These are phyloP conservation scores for Diplodia mutila DNA, from an alignment of 2,329 filamentous ascomycete genomes.

Conservation along the genomic window DNA sequence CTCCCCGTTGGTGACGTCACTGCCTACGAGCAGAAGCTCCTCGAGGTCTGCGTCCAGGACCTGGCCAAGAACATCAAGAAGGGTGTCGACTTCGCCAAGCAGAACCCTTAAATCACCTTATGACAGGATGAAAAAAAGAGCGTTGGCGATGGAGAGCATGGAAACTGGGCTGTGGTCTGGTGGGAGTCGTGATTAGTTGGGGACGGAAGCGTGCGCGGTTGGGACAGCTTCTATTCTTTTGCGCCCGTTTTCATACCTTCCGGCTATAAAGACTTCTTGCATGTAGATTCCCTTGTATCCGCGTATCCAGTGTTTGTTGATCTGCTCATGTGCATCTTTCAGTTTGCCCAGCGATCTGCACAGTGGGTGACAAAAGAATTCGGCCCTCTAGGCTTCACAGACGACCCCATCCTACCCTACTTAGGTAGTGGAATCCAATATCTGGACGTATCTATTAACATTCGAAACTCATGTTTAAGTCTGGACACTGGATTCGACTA, in stretches of 20 bases:
- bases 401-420: no score
- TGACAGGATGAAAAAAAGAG: not conserved
- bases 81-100: slow-evolving; percentile 71
- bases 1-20: slow-evolving; percentile 83
- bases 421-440: no score
- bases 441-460: no score
- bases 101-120: slow-evolving; percentile 51
- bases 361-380: no score
- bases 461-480: no score
- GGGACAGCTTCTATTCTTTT: slow-evolving; percentile 8
- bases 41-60: slow-evolving; percentile 82
- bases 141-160: not conserved
- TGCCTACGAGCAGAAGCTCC: slow-evolving; percentile 82
- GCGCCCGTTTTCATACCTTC: slow-evolving; percentile 12
- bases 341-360: no score
- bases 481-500: no score
- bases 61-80: slow-evolving; percentile 95
- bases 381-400: no score
- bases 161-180: slow-evolving; percentile 4
- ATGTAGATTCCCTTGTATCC: slow-evolving; percentile 24
- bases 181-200: slow-evolving; percentile 18
- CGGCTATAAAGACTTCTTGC: slow-evolving; percentile 15
- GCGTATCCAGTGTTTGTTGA: slow-evolving; percentile 12
- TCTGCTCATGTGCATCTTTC: no score
- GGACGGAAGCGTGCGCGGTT: slow-evolving; percentile 2